Base-by-base conservation (phyloP, 1,284 basidiomycete genomes). In the Pseudomicrostroma phylloplanum region DNA sequence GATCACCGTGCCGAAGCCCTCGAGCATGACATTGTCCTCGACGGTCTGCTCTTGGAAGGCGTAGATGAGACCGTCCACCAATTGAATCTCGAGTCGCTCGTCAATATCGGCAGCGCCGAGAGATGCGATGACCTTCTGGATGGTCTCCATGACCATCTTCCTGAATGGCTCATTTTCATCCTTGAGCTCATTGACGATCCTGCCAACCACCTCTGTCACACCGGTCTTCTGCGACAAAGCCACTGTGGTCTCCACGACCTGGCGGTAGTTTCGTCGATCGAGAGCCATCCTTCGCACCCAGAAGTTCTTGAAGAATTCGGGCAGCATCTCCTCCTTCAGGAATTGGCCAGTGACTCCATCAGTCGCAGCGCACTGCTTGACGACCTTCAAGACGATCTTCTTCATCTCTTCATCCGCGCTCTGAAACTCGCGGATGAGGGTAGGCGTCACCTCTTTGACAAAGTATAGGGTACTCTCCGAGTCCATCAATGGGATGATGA, bases 141-240 rank as follows among this genome's bases (percentile, higher is more conserved):
- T 96, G 0, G 96, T 97, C 82, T 98, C 96, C 94, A 98, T 98
- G 49, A 96, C 93, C 96, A 98, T 98, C 84, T 97, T 97, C 69
- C 94, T 85, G 83, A 94, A 97, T 6, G 92, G 92, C 82, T 98
- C 96, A 67, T 77, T 81, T 65, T 82, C 81, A 65, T 82, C 82
- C 83, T 98, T 98, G 67, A 98, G 83, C 78, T 96, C 92, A 78
- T 97, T 96, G 64, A 96, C 93, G 68, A 98, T 87, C 65, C 92
- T 84, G 0, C 91, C 90, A 17, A 97, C 91, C 60, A 98, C 96
- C 81, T 96, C 94, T 8, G 92, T 86, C 0, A 97, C 92, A 21
- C 96, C 96, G 0, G 92, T 85, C 82, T 99, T 99, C 78, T 96
- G 90, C 3, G 96, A 92, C 13, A 98, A 85, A 81, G 96, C 96